Percentiles rank a stretch among this genome's conserved stretches.
Conservation (phyloP, 768 basidiomycete genomes). For the Tulasnella sp. region DNA sequence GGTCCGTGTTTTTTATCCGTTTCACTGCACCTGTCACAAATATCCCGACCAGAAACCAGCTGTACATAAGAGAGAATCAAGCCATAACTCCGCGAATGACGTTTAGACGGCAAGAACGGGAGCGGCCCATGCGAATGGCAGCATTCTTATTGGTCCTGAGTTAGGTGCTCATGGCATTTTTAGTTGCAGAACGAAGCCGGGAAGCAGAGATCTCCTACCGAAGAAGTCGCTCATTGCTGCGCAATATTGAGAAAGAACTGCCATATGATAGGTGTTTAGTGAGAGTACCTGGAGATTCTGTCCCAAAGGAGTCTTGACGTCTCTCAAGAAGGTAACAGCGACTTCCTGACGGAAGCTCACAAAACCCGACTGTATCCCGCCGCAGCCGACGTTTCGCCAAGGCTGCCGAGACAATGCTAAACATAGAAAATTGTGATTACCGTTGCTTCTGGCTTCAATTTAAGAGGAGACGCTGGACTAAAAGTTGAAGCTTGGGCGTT, state of each 20-base stretch:
- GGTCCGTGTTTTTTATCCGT: not conserved
- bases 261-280: not conserved
- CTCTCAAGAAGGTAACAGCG: conserved; percentile 7
- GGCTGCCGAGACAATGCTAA: not conserved
- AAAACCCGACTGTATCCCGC: conserved; percentile 8
- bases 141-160: not conserved
- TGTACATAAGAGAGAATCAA: not conserved
- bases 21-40: conserved; percentile 2
- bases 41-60: not conserved
- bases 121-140: not conserved
- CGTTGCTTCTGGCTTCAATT: not conserved
- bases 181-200: not conserved
- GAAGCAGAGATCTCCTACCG: not conserved
- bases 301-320: conserved; percentile 8
- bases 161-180: not conserved
- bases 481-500: not conserved
- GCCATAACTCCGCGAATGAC: conserved; percentile 16
- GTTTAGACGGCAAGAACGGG: not conserved
- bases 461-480: not conserved
- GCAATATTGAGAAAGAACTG: not conserved
- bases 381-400: conserved; percentile 13
- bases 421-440: not conserved
- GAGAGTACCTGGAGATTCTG: not conserved
- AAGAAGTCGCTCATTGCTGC: not conserved
- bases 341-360: not conserved